phyloP scores from a whole-genome alignment of 2,329 filamentous ascomycete genomes.

The Rhynchosporium agropyri region DNA sequence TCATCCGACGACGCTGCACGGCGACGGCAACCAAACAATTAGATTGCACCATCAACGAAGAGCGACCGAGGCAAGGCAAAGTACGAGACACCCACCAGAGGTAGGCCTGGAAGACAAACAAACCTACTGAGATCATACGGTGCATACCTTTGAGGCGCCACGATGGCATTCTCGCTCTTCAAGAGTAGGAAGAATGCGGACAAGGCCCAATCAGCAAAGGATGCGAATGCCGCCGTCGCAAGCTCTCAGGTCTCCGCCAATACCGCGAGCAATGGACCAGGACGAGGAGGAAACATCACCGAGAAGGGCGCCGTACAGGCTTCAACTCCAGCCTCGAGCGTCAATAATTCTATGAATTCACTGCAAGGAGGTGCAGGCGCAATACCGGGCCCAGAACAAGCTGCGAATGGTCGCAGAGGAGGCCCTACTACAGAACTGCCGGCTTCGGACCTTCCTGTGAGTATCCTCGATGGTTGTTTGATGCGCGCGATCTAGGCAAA shows the following conservation, averaged over 20 bases:
- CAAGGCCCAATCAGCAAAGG: constrained; percentile 47
- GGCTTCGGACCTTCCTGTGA: constrained; percentile 46
- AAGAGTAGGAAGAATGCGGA: constrained; percentile 79
- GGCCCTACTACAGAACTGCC: constrained; percentile 42
- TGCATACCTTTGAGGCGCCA: constrained; percentile 40
- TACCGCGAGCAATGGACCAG: constrained; percentile 45
- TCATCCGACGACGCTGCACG: not conserved
- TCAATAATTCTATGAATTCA: constrained; percentile 64
- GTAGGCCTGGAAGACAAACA: not conserved
- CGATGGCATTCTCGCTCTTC: constrained; percentile 76
- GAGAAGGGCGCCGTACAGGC: constrained; percentile 66
- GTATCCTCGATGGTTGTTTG: constrained; percentile 26
- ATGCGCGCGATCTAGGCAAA: not conserved
- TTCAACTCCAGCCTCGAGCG: constrained; percentile 63
- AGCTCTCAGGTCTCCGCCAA: constrained; percentile 51
- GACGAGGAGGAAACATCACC: constrained; percentile 36
- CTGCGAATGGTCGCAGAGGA: constrained; percentile 58
- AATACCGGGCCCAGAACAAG: constrained; percentile 46
- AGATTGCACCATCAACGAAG: constrained; percentile 2
- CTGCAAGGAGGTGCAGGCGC: constrained; percentile 50
- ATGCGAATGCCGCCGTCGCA: constrained; percentile 29
- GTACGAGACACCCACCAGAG: not conserved
- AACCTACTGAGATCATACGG: constrained; percentile 18
- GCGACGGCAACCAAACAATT: constrained; percentile 16
- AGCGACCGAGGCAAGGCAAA: not conserved